Conservation (phyloP, 768 basidiomycete species). For the Clathrus columnatus region DNA sequence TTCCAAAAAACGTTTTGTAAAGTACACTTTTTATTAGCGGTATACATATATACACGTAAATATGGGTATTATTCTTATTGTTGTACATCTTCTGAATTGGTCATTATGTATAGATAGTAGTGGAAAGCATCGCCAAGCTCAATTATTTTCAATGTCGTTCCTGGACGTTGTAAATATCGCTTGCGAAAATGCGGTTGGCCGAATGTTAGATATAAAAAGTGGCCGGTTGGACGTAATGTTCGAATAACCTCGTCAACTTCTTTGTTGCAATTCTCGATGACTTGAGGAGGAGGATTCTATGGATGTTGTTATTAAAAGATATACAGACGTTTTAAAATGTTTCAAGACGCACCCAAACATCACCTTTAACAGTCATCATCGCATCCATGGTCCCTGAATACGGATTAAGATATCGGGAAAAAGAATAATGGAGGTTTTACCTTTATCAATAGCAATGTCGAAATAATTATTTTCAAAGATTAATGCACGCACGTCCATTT, state of each 20-base stretch:
- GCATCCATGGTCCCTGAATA: conserved; percentile 82
- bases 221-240: conserved; percentile 54
- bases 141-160: conserved; percentile 54
- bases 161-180: conserved; percentile 49
- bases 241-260: conserved; percentile 74
- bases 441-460: conserved; percentile 83
- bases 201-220: conserved; percentile 76
- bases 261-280: conserved; percentile 59
- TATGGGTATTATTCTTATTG: too few relatives aligned
- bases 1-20: too few relatives aligned
- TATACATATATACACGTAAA: too few relatives aligned
- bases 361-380: conserved; percentile 76
- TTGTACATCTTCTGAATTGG: too few relatives aligned
- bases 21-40: too few relatives aligned
- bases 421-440: conserved; percentile 19
- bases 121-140: conserved; percentile 75
- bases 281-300: conserved; percentile 66
- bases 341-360: conserved; percentile 58
- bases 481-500: conserved; percentile 74
- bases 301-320: conserved; percentile 1
- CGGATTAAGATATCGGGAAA: too few relatives aligned
- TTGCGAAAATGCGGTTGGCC: conserved; percentile 85
- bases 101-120: conserved; percentile 78
- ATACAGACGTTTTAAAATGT: not conserved
- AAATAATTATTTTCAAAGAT: conserved; percentile 52